Conservation (phyloP, 768 basidiomycete species). For the Boletus eberwhitei region DNA sequence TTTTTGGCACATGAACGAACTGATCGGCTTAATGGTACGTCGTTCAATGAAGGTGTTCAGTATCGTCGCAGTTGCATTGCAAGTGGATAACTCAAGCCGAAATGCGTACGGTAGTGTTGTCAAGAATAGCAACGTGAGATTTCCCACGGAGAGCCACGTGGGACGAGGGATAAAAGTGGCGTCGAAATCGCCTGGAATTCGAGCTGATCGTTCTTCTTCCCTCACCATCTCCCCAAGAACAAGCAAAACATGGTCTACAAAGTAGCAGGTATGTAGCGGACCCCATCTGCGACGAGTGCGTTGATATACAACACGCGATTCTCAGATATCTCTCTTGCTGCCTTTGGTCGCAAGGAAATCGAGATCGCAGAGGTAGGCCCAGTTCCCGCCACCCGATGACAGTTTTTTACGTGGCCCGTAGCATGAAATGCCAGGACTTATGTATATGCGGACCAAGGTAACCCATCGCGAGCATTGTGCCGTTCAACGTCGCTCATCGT, state of each 20-base stretch:
- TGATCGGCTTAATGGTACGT: neutral
- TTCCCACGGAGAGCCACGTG: slow-evolving; percentile 34
- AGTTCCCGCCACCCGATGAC: slow-evolving; percentile 12
- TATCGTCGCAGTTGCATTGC: neutral
- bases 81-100: neutral
- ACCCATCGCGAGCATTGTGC: neutral
- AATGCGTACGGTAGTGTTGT: too few species aligned
- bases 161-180: slow-evolving; percentile 30
- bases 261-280: slow-evolving; percentile 64
- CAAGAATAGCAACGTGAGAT: slow-evolving; percentile 9
- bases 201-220: slow-evolving; percentile 23
- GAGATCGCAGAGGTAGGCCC: slow-evolving; percentile 90
- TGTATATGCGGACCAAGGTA: slow-evolving; percentile 89
- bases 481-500: slow-evolving; percentile 12
- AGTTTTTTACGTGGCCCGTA: slow-evolving; percentile 30
- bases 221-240: slow-evolving; percentile 19
- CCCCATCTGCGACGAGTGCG: neutral
- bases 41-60: neutral
- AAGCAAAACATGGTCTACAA: slow-evolving; percentile 71
- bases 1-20: slow-evolving; percentile 3
- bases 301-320: slow-evolving; percentile 1
- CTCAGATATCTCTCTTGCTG: slow-evolving; percentile 91
- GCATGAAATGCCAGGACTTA: slow-evolving; percentile 96
- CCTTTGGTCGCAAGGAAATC: slow-evolving; percentile 99
- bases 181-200: slow-evolving; percentile 15